Evolutionary conservation across 2,329 filamentous ascomycete genomes (phyloP).

Genomic region (Aspergillus fructus): DNA sequence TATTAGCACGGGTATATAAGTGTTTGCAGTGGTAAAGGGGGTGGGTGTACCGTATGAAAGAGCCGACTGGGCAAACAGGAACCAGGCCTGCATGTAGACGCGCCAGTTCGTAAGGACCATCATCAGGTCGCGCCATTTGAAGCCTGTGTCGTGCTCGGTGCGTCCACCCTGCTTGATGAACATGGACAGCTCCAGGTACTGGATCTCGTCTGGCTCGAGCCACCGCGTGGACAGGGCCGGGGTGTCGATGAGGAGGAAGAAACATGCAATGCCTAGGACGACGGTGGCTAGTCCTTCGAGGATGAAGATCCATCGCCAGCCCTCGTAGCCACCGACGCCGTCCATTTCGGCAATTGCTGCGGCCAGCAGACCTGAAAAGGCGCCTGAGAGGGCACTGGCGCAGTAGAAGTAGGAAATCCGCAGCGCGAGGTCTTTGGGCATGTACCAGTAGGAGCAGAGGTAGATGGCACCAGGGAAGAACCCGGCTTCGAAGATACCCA

Average conservation of each 20-base stretch:
- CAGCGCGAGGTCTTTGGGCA: slow-evolving; percentile 41
- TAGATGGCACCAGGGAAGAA: slow-evolving; percentile 28
- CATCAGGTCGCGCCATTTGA: slow-evolving; percentile 10
- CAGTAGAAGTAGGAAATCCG: slow-evolving; percentile 26
- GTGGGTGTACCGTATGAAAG: slow-evolving; percentile 20
- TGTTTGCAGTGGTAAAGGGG: too few species aligned
- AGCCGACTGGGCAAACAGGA: slow-evolving; percentile 25
- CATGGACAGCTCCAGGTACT: slow-evolving; percentile 12
- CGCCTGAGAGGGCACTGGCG: slow-evolving; percentile 27
- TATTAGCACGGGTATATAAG: neutral
- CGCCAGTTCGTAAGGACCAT: slow-evolving; percentile 13
- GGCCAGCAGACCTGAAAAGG: slow-evolving; percentile 42
- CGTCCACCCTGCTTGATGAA: slow-evolving; percentile 15
- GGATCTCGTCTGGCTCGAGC: slow-evolving; percentile 37
- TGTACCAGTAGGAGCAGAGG: slow-evolving; percentile 27
- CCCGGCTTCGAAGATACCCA: slow-evolving; percentile 38
- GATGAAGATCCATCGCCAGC: slow-evolving; percentile 10
- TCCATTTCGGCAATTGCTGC: slow-evolving; percentile 27
- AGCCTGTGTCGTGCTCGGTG: neutral
- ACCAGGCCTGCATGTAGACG: slow-evolving; percentile 24
- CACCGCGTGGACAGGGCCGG: slow-evolving; percentile 22
- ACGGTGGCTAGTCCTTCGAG: slow-evolving; percentile 2
- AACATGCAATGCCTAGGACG: slow-evolving; percentile 6
- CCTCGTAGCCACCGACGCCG: slow-evolving; percentile 11
- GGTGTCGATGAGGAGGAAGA: slow-evolving; percentile 10